phyloP scores from a whole-genome alignment of 176 grass and related monocot genomes.

The Oryza meyeriana region DNA sequence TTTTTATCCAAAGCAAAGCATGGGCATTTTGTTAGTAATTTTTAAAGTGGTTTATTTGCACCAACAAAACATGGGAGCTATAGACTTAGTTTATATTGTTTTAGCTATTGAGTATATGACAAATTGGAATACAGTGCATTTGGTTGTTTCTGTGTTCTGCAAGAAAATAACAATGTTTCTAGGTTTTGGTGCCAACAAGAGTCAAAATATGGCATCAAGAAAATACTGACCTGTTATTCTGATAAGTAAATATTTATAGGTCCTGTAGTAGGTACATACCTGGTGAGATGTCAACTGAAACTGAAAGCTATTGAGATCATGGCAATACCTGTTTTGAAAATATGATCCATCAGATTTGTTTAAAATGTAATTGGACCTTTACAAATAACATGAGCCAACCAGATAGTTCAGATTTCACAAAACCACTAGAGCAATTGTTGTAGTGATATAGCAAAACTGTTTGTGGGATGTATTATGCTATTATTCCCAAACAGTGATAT shows the following conservation, averaged over 20 bases:
- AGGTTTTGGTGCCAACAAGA: neutral
- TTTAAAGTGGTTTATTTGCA: neutral
- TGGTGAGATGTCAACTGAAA: slow-evolving; percentile 96
- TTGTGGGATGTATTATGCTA: neutral
- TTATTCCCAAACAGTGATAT: neutral
- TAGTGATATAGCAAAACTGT: neutral
- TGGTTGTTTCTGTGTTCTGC: neutral
- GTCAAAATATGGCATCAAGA: slow-evolving; percentile 10
- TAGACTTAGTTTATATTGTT: neutral
- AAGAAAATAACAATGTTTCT: neutral
- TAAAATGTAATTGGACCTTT: slow-evolving; percentile 3
- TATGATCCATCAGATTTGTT: slow-evolving; percentile 19
- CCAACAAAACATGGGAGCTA: slow-evolving; percentile 1
- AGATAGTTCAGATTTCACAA: neutral
- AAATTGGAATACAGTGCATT: slow-evolving; percentile 24
- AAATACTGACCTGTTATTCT: neutral
- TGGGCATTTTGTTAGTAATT: no score
- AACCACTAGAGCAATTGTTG: neutral
- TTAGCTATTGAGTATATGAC: slow-evolving; percentile 2
- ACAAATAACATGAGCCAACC: neutral
- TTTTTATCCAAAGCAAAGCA: no score
- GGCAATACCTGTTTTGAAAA: slow-evolving; percentile 79
- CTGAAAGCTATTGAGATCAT: slow-evolving; percentile 98
- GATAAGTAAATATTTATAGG: neutral
- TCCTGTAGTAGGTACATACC: slow-evolving; percentile 52